Evolutionary conservation across 768 basidiomycete genomes (phyloP), one percentile per base, ranked within the genome.

Genomic region (Hericium rajendrae): DNA sequence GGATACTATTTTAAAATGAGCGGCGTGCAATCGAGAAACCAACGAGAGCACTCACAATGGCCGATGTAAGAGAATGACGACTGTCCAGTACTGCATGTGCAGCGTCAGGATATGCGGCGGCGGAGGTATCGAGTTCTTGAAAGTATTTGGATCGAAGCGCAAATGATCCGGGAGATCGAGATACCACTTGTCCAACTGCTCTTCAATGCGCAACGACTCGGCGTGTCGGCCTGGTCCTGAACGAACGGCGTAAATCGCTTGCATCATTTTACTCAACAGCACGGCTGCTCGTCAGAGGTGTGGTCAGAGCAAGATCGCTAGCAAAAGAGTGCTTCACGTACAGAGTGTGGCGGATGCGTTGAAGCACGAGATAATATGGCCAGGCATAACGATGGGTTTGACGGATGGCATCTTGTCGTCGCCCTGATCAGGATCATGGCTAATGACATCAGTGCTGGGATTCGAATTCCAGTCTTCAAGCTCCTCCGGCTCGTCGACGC

Each of bases 61-160:
- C 16, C 88, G 80, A 68, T 91, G 88, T 52, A 91, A 70, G 28
- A 91, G 66, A 37, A 91, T 67, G 22, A 84, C 81, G 11, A 86
- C 80, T 65, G 86, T 88, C 89, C 89, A 91, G 65, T 90, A 91
- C 64, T 88, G 85, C 87, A 91, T 86, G 65, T 91, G 88, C 52
- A 91, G 71, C 41, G 85, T 86, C 56, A 91, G 70, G 24, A 88
- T 71, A 61, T 88, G 83, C 4, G 88, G 86, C 2, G 77, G 77
- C 6, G 79, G 79, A 18, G 74, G 67, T 15, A 69, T 69, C 67
- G 71, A 79, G 13, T 75, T 55, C 43, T 51, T 60, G 38, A 26
- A 20, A 16, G 24, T 26, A 51, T 38, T 70, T 24, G 78, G 71
- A 59, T 87, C 85, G 62, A 80, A 82, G 40, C 84, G 80, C 32